Base-by-base conservation (phyloP, 2,329 filamentous ascomycete species). In the Paecilomyces sp. region DNA sequence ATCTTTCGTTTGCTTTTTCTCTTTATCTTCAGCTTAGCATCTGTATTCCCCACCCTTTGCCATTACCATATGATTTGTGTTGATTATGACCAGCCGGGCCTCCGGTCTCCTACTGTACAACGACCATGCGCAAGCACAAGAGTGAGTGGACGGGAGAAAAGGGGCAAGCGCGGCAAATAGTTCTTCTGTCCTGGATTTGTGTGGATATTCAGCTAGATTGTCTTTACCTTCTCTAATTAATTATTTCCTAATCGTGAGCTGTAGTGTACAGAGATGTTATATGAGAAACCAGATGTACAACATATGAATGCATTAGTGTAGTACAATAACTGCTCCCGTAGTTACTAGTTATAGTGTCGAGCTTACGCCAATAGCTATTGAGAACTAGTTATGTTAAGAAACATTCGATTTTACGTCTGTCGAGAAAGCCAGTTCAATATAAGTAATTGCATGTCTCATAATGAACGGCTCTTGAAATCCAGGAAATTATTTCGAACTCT, bases 1-100 rank as follows among this genome's bases (percentile, higher is more conserved):
- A 66, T 61, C 41, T 15, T 60, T 62, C 58, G 61, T 64, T 62
- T 58, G 60, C 47, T 50, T 55, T 61, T 33, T n/a, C 60, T 56
- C 57, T 51, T 50, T 66, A 58, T 64, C 62, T 63, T 61, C 47
- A 58, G 7, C 15, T 18, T 47, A 22, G 41, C 41, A 47, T 47
- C 41, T 47, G 41, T 47, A 47, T 47, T 47, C 41, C 41, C 41
- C 41, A 6, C 18, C 41, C 15, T 47, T 47, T 47, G n/a, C 41
- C 41, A 41, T 47, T 47, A 47, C 41, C 41, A 41, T 47, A 47
- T 47, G 41, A 47, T 47, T 18, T 11, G 41, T 47, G 41, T 47
- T 47, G 41, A 47, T 47, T 47, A 47, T 11, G 41, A 47, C 41
- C 41, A 47, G 31, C 41, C 41, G 41, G 41, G 41, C 7, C 41